phyloP scores from a whole-genome alignment of 495 filamentous ascomycete species.

The Chaetomium cochliodes region DNA sequence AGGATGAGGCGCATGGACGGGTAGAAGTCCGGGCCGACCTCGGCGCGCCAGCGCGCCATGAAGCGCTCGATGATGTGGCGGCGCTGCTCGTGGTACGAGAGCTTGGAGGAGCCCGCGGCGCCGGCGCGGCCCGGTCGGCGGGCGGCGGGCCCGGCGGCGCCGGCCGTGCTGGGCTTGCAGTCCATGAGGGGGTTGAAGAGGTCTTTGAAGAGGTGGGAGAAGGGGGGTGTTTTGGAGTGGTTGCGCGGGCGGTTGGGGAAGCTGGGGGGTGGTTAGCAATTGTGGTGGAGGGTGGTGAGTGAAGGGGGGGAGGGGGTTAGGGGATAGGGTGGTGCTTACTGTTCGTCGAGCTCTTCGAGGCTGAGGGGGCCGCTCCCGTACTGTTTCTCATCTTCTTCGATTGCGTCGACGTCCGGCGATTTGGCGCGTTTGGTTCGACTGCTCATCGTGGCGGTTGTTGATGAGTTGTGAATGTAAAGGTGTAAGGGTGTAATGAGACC shows the following conservation, averaged over 20 bases:
- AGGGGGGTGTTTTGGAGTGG: slow-evolving; percentile 72
- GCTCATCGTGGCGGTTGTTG: slow-evolving; percentile 25
- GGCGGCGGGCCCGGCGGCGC: slow-evolving; percentile 37
- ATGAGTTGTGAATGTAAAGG: too few species aligned
- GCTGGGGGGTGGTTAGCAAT: slow-evolving; percentile 44
- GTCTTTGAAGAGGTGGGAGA: slow-evolving; percentile 70
- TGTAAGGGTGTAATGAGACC: neutral
- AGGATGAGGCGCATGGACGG: slow-evolving; percentile 89
- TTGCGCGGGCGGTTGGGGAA: slow-evolving; percentile 87
- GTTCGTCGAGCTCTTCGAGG: slow-evolving; percentile 60
- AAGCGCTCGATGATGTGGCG: slow-evolving; percentile 86
- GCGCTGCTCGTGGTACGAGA: slow-evolving; percentile 78
- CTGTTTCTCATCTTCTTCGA: slow-evolving; percentile 50
- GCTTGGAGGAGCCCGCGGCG: slow-evolving; percentile 46
- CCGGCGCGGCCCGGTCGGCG: slow-evolving; percentile 39
- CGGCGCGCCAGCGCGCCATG: slow-evolving; percentile 81
- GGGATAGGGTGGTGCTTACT: slow-evolving; percentile 49
- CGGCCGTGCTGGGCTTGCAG: slow-evolving; percentile 71
- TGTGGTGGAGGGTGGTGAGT: neutral
- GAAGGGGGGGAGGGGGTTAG: neutral
- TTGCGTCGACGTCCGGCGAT: slow-evolving; percentile 52
- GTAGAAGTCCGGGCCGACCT: slow-evolving; percentile 90
- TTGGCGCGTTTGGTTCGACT: slow-evolving; percentile 22
- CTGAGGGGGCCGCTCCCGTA: slow-evolving; percentile 47
- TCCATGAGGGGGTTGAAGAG: slow-evolving; percentile 88